Percentiles rank a stretch among this genome's conserved stretches.
Evolutionary conservation across 139 green algal species (phyloP).

Genomic region (Picochlorum sp.): DNA sequence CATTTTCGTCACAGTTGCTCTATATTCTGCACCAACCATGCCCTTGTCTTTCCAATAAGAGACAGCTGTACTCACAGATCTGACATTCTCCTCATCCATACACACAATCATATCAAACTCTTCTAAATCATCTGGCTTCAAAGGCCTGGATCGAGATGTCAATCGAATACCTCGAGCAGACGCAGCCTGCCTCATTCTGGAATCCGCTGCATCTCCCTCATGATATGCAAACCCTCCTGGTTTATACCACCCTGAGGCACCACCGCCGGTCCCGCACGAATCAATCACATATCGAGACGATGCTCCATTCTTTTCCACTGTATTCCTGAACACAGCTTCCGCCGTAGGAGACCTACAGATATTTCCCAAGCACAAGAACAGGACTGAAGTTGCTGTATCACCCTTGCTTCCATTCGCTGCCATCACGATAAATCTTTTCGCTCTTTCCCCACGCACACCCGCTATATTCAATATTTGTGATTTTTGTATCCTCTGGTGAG

Average conservation of each 20-base stretch:
- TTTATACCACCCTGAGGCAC: slow-evolving; percentile 40
- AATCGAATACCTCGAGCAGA: slow-evolving; percentile 57
- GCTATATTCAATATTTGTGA: no score
- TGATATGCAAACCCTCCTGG: slow-evolving; percentile 66
- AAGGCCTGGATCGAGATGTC: slow-evolving; percentile 74
- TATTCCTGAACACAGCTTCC: slow-evolving; percentile 80
- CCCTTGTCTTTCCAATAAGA: slow-evolving; percentile 20
- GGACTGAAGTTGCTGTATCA: slow-evolving; percentile 25
- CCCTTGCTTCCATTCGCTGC: no score
- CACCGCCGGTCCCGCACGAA: slow-evolving; percentile 84
- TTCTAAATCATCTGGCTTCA: slow-evolving; percentile 69
- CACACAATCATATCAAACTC: slow-evolving; percentile 81
- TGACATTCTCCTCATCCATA: slow-evolving; percentile 80
- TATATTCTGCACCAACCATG: slow-evolving; percentile 20
- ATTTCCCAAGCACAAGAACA: slow-evolving; percentile 87
- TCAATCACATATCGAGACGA: slow-evolving; percentile 72
- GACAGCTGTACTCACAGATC: slow-evolving; percentile 34
- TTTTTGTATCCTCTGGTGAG: no score
- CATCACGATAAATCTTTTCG: no score
- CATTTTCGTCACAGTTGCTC: slow-evolving; percentile 41
- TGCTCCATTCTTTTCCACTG: slow-evolving; percentile 66
- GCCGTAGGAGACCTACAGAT: slow-evolving; percentile 88
- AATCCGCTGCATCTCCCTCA: slow-evolving; percentile 70
- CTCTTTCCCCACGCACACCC: no score
- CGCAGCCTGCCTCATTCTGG: slow-evolving; percentile 70